phyloP scores from a whole-genome alignment of 2,329 filamentous ascomycete species.

The Sporothrix dimorphospora region DNA sequence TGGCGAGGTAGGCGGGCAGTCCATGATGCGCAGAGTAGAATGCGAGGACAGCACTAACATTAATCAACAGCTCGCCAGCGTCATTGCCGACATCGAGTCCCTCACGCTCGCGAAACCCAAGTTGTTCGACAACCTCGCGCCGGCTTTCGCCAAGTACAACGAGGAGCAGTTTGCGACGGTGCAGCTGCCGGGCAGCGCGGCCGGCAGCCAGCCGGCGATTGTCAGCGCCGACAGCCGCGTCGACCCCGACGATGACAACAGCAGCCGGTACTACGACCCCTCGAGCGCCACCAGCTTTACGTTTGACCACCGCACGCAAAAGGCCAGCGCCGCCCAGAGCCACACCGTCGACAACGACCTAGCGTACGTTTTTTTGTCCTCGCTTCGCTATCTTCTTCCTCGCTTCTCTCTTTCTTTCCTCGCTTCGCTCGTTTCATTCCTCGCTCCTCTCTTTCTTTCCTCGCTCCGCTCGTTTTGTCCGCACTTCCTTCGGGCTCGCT shows the following conservation, averaged over 20 bases:
- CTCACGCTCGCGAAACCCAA: constrained; percentile 72
- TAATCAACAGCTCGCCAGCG: constrained; percentile 27
- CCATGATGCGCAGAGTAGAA: no score
- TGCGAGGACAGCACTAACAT: constrained; percentile 15
- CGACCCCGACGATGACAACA: constrained; percentile 66
- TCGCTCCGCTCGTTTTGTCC: background rate
- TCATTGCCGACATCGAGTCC: constrained; percentile 80
- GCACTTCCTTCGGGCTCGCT: background rate
- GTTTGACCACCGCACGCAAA: constrained; percentile 83
- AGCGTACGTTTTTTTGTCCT: constrained; percentile 59
- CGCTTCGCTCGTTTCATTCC: background rate
- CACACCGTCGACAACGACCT: constrained; percentile 79
- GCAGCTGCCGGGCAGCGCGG: constrained; percentile 79
- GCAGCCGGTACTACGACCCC: constrained; percentile 88
- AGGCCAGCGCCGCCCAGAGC: constrained; percentile 80
- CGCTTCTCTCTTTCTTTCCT: background rate
- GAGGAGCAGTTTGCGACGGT: constrained; percentile 89
- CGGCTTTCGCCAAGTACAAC: constrained; percentile 93
- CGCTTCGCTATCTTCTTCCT: background rate
- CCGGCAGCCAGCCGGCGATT: constrained; percentile 78
- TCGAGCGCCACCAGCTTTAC: constrained; percentile 85
- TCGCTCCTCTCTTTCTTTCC: constrained; percentile 23
- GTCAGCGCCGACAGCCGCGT: constrained; percentile 77
- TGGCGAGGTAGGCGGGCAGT: constrained; percentile 74
- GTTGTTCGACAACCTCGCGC: constrained; percentile 71